Conservation (phyloP, 176 grass and related monocot species). For the bread wheat (Triticum aestivum) region DNA sequence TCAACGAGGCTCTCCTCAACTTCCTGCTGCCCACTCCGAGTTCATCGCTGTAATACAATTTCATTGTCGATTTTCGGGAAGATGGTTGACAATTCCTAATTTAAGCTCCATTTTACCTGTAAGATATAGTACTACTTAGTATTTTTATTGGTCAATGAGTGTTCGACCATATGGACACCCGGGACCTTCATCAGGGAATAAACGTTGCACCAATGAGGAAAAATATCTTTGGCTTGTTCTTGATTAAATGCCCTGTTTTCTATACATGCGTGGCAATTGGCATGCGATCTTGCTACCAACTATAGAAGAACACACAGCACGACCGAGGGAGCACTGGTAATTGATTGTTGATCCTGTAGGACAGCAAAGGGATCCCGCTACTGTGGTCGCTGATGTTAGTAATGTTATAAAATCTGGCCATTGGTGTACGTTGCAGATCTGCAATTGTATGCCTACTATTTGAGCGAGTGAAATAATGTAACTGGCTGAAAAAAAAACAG, state of each 20-base stretch:
- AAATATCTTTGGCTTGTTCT: neutral
- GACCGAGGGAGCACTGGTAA: neutral
- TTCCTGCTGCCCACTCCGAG: conserved; percentile 48
- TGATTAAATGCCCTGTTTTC: neutral
- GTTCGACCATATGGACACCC: neutral
- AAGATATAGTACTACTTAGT: neutral
- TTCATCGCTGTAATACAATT: conserved; percentile 22
- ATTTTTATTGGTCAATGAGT: neutral
- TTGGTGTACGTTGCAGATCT: neutral
- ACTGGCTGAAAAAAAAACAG: neutral
- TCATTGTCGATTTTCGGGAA: neutral
- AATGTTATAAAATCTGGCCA: neutral
- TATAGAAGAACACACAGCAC: neutral
- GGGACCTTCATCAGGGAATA: neutral
- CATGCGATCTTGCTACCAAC: neutral
- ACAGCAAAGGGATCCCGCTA: neutral
- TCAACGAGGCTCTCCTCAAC: conserved; percentile 65
- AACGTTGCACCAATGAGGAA: neutral
- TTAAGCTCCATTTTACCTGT: neutral
- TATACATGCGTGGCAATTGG: neutral
- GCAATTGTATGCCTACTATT: neutral
- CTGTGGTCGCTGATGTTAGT: neutral
- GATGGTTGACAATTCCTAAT: neutral
- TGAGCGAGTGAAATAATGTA: neutral
- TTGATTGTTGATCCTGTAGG: neutral